Base-by-base conservation (phyloP, 768 basidiomycete species). In the Sarcodon sp. region DNA sequence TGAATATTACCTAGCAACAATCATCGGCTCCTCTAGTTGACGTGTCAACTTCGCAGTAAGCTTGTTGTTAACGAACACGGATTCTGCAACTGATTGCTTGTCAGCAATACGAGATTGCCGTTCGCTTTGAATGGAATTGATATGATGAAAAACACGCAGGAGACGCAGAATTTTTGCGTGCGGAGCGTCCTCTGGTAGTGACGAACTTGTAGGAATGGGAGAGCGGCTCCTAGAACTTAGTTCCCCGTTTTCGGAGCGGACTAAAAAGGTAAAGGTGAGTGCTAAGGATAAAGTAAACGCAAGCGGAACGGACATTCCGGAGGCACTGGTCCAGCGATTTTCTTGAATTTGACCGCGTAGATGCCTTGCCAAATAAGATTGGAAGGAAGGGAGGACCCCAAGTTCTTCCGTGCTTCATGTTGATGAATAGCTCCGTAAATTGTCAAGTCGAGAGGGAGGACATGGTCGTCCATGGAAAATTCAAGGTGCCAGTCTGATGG, bases 11-110 rank as follows among this genome's bases (percentile, higher is more conserved):
- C 90, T 93, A 1, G 94, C 96, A 39, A 99, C 92, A 53, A 99
- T 96, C 91, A 98, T 96, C 0, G 91, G 89, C 60, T 99, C 96
- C 57, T 99, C 96, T 38, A 99, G 64, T 61, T 98, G 96, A 34
- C 96, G 77, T 10, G 90, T 91, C n/a, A 99, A 74, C 64, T 99
- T 99, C 8, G 96, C 96, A 1, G 91, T 91, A 27, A 99, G 69
- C 64, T 99, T 99, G 68, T 96, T 97, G 63, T 98, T 99, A 52
- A 98, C 79, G 61, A 99, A 99, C 0, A 87, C 77, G 0, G 87
- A 77, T 53, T 92, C 89, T 2, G 81, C 69, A 13, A 96, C 68
- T 51, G 71, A 72, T 36, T 77, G 72, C 49, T 71, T 76, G 49
- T 77, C 72, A 7, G 67, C 66, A 12, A 66, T 63, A 41, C 76